Evolutionary conservation across 1,284 basidiomycete species (phyloP).

Genomic region (Leccinum griseonigrum): DNA sequence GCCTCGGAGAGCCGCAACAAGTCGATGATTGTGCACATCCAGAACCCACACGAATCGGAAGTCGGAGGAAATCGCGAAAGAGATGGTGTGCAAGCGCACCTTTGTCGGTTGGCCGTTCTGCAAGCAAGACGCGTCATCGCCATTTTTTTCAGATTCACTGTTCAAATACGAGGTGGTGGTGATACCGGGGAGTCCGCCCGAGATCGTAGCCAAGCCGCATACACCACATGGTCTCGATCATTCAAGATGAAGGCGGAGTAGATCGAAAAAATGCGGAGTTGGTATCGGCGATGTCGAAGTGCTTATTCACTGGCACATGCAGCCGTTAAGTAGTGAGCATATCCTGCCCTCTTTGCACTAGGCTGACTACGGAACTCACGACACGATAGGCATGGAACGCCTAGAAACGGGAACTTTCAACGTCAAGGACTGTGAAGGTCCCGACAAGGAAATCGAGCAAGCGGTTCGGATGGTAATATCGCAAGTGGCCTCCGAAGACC

Average conservation of each 20-base stretch:
- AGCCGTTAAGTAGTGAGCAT: slow-evolving; percentile 78
- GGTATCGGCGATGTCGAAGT: slow-evolving; percentile 81
- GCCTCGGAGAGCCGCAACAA: slow-evolving; percentile 88
- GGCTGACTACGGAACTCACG: neutral
- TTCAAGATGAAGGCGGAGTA: slow-evolving; percentile 78
- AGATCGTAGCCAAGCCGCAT: slow-evolving; percentile 73
- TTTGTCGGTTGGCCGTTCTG: slow-evolving; percentile 95
- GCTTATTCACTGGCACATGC: slow-evolving; percentile 65
- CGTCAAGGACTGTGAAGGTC: slow-evolving; percentile 88
- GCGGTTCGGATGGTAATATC: slow-evolving; percentile 83
- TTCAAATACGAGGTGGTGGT: slow-evolving; percentile 78
- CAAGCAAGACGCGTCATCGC: slow-evolving; percentile 88
- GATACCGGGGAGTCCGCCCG: slow-evolving; percentile 51
- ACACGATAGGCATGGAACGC: slow-evolving; percentile 71
- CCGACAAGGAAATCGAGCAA: slow-evolving; percentile 80
- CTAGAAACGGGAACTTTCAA: slow-evolving; percentile 83
- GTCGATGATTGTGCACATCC: slow-evolving; percentile 88
- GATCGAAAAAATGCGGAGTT: slow-evolving; percentile 87
- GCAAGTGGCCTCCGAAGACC: slow-evolving; percentile 83
- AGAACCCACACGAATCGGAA: slow-evolving; percentile 66
- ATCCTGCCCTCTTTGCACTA: neutral
- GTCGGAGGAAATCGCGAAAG: slow-evolving; percentile 71
- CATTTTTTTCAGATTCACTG: slow-evolving; percentile 73
- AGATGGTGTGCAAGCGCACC: slow-evolving; percentile 74
- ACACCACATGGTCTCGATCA: slow-evolving; percentile 58